These are phyloP conservation scores for Senecio squalidus DNA, from an alignment of 140 eudicot genomes.

Conservation along the genomic window DNA sequence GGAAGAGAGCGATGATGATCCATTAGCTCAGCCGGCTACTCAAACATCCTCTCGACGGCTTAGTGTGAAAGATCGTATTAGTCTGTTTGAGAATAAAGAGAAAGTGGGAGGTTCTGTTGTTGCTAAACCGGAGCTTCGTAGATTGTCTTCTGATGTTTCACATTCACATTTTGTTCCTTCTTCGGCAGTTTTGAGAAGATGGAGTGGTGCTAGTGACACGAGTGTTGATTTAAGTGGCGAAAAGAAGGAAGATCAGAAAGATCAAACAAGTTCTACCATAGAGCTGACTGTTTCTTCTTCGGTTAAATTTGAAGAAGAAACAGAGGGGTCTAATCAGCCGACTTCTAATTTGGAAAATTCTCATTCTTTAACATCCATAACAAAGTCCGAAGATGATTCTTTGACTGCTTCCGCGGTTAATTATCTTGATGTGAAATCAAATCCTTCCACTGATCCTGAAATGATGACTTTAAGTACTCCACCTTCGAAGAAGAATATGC, in stretches of 20 bases:
- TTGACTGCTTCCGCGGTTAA: neutral
- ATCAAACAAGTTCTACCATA: neutral
- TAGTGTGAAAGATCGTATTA: conserved; percentile 78
- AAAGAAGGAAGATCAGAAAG: conserved; percentile 37
- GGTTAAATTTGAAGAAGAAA: neutral
- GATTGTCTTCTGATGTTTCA: conserved; percentile 64
- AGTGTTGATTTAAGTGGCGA: conserved; percentile 67
- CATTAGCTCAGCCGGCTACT: conserved; percentile 24
- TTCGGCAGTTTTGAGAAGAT: conserved; percentile 64
- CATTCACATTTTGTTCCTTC: conserved; percentile 27
- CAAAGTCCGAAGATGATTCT: neutral
- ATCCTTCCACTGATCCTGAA: neutral
- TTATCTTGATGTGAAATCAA: neutral
- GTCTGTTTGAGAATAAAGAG: conserved; percentile 63
- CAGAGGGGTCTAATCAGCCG: neutral
- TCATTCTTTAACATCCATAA: neutral
- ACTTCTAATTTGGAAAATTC: neutral
- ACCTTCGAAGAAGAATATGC: neutral
- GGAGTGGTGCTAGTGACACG: conserved; percentile 90
- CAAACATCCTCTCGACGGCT: conserved; percentile 49
- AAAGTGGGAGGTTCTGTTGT: conserved; percentile 32
- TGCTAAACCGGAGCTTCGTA: conserved; percentile 39
- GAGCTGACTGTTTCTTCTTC: conserved; percentile 5
- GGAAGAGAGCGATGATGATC: conserved; percentile 2
- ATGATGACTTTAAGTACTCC: conserved; percentile 3